Percentiles rank a stretch among this genome's conserved stretches.
Evolutionary conservation across 768 basidiomycete species (phyloP).

Genomic region (Phylloporus sp.): DNA sequence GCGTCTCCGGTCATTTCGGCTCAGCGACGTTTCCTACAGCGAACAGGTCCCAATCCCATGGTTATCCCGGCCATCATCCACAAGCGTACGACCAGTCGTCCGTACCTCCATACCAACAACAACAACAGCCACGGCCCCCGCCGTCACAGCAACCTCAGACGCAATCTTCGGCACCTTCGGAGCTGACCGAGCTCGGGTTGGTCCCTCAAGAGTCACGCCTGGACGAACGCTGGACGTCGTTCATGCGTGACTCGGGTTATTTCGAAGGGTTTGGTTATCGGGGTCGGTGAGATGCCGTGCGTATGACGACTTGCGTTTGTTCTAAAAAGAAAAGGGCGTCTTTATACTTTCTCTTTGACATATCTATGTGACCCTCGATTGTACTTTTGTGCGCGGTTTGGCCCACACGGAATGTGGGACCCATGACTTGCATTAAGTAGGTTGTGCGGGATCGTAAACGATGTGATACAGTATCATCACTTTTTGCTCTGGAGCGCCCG

Average conservation of each 20-base stretch:
- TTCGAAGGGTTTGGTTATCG: slow-evolving; percentile 34
- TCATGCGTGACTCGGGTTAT: slow-evolving; percentile 55
- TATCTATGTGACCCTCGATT: not conserved
- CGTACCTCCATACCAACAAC: slow-evolving; percentile 1
- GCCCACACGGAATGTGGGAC: not conserved
- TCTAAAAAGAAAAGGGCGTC: not conserved
- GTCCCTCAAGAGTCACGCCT: slow-evolving; percentile 51
- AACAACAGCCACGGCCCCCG: not conserved
- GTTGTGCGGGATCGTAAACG: not conserved
- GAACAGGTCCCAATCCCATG: slow-evolving; percentile 6
- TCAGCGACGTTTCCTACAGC: slow-evolving; percentile 10
- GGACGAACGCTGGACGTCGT: slow-evolving; percentile 56
- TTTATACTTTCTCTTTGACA: not conserved
- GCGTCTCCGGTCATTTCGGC: slow-evolving; percentile 2
- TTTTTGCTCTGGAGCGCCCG: no score
- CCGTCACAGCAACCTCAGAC: slow-evolving; percentile 9
- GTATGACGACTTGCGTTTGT: no score
- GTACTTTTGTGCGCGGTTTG: not conserved
- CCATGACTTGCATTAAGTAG: not conserved
- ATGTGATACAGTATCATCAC: no score
- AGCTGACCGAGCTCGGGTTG: slow-evolving; percentile 57
- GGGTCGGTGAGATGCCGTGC: slow-evolving; percentile 11
- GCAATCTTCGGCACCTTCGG: slow-evolving; percentile 28
- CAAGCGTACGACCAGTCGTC: slow-evolving; percentile 16
- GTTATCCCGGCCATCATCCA: slow-evolving; percentile 12